Conservation (phyloP, 257 asterid genomes). For the Lavandula angustifolia region DNA sequence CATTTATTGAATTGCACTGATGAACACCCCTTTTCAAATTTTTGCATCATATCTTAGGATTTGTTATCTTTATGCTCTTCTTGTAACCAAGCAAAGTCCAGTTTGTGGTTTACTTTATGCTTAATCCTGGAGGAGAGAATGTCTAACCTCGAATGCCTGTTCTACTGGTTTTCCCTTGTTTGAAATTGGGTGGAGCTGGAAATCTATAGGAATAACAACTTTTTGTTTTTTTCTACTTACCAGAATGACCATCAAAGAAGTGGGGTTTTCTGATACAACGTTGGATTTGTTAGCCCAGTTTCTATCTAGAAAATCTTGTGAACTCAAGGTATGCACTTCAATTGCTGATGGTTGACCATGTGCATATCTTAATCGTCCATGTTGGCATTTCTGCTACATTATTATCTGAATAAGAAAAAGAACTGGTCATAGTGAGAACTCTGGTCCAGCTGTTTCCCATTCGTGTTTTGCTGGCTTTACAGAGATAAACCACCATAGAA, state of each 20-base stretch:
- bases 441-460: slow-evolving; percentile 71
- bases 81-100: slow-evolving; percentile 6
- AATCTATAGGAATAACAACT: slow-evolving; percentile 20
- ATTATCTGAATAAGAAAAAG: slow-evolving; percentile 32
- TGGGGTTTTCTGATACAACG: slow-evolving; percentile 62
- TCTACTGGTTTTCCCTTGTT: slow-evolving; percentile 6
- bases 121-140: slow-evolving; percentile 7
- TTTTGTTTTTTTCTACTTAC: slow-evolving; percentile 22
- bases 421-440: slow-evolving; percentile 65
- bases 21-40: not conserved
- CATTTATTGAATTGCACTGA: not conserved
- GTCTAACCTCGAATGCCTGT: slow-evolving; percentile 12
- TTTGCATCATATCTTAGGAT: slow-evolving; percentile 16
- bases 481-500: slow-evolving; percentile 65
- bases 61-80: slow-evolving; percentile 12
- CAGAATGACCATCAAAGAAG: slow-evolving; percentile 61
- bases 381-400: slow-evolving; percentile 28
- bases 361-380: slow-evolving; percentile 24
- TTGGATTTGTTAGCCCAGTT: slow-evolving; percentile 65
- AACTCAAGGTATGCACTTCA: slow-evolving; percentile 66
- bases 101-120: slow-evolving; percentile 20
- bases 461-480: slow-evolving; percentile 55
- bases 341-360: slow-evolving; percentile 18
- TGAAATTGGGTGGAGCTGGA: slow-evolving; percentile 8
- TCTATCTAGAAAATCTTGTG: slow-evolving; percentile 70